Evolutionary conservation across 2,329 filamentous ascomycete species (phyloP).

Genomic region (Calonectria henricotiae): DNA sequence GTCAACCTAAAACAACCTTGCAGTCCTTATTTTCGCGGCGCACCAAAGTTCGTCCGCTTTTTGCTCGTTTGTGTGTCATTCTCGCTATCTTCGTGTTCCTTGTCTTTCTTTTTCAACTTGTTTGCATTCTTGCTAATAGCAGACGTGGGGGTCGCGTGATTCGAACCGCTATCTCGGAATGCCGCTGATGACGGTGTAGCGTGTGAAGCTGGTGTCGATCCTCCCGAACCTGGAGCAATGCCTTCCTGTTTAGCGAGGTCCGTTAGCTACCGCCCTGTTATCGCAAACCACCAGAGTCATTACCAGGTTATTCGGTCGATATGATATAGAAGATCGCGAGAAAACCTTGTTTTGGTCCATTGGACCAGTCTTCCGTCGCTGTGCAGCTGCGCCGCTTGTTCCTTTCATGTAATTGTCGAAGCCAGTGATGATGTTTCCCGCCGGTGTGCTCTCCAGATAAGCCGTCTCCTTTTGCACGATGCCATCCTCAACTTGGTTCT

Average conservation of each 20-base stretch:
- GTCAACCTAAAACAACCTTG: neutral
- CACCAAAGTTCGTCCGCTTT: constrained; percentile 73
- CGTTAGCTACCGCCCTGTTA: constrained; percentile 30
- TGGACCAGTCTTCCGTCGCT: constrained; percentile 76
- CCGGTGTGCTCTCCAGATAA: constrained; percentile 91
- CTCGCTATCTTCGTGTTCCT: constrained; percentile 73
- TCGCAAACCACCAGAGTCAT: constrained; percentile 27
- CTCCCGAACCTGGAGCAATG: constrained; percentile 58
- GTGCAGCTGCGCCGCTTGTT: constrained; percentile 74
- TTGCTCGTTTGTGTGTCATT: constrained; percentile 70
- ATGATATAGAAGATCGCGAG: constrained; percentile 76
- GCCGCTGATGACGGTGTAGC: constrained; percentile 68
- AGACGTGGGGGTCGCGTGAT: constrained; percentile 72
- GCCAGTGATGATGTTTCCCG: constrained; percentile 95
- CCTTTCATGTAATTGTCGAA: constrained; percentile 99
- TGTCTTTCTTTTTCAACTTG: constrained; percentile 72
- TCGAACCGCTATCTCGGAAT: constrained; percentile 68
- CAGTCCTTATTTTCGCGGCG: constrained; percentile 64
- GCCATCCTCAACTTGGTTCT: constrained; percentile 77
- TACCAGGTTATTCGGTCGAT: constrained; percentile 65
- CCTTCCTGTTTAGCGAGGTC: constrained; percentile 42
- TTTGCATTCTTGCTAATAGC: constrained; percentile 63
- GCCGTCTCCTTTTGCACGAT: constrained; percentile 88
- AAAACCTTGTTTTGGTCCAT: constrained; percentile 84
- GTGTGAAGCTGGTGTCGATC: constrained; percentile 56